Percentiles rank a stretch among this genome's conserved stretches.
Evolutionary conservation across 140 eudicot genomes (phyloP).

Genomic region (Stevia rebaudiana): DNA sequence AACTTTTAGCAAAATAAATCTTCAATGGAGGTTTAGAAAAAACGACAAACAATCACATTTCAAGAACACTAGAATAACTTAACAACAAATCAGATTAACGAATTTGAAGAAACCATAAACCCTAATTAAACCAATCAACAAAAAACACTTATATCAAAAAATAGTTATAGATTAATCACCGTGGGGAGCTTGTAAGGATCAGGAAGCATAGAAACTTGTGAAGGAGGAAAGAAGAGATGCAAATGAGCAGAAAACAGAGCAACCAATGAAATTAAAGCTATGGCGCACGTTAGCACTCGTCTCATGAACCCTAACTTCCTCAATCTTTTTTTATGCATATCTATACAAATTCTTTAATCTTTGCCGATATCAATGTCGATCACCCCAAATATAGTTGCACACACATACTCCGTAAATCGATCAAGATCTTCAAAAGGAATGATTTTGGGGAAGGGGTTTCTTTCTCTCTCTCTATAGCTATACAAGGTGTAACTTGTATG

Average conservation of each 20-base stretch:
- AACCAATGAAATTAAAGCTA: conserved; percentile 49
- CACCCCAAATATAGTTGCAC: neutral
- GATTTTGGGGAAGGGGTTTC: conserved; percentile 21
- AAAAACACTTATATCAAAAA: neutral
- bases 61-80: conserved; percentile 5
- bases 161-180: conserved; percentile 23
- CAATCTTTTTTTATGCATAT: conserved; percentile 55
- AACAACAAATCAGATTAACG: neutral
- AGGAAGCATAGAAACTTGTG: conserved; percentile 50
- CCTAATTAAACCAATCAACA: conserved; percentile 28
- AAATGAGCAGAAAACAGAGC: conserved; percentile 70
- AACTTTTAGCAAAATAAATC: conserved; percentile 4
- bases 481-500: no score
- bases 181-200: conserved; percentile 60
- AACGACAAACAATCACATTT: conserved; percentile 15
- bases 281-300: conserved; percentile 71
- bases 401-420: conserved; percentile 14
- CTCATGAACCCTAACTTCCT: conserved; percentile 52
- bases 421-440: conserved; percentile 39
- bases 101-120: conserved; percentile 22
- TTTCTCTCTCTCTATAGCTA: conserved; percentile 8
- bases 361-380: conserved; percentile 15
- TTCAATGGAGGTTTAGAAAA: neutral
- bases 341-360: neutral
- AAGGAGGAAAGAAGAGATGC: conserved; percentile 47